Base-by-base conservation (phyloP, 2,329 filamentous ascomycete species). In the Colletotrichum kahawae region DNA sequence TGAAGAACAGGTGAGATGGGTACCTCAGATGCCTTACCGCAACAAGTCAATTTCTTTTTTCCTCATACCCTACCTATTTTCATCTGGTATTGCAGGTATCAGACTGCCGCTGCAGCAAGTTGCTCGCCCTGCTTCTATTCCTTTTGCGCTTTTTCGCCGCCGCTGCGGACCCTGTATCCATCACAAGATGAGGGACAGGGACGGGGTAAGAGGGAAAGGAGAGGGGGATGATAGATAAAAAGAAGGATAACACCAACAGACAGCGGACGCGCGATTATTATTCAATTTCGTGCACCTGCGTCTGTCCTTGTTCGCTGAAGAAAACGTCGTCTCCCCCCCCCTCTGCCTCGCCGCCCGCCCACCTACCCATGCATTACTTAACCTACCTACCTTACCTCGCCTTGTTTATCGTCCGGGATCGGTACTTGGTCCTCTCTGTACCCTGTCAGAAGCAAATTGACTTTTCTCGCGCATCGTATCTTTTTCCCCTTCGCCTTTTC, bases 211-310 rank as follows among this genome's bases (percentile, higher is more conserved):
- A 43, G 24, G 16, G 34, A 34, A n/a, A 48, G 12, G 24, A 31
- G 24, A 63, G n/a, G 31, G 64, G n/a, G 34, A 31, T 14, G 29
- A 38, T 14, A 27, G 21, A 63, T 63, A 60, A 57, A 57, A 29
- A 57, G 54, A 24, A 24, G 43, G 59, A 70, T 18, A 51, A 60
- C 38, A 57, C 10, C 33, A 62, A 14, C 43, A 71, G 56, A 57
- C 67, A 13, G 27, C 31, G 14, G 60, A 21, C 48, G 68, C 67
- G 68, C 54, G 62, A 71, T 74, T 74, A 71, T 57, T 71, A 33
- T 33, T 43, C 27, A 51, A 43, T 33, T 36, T 27, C 54, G 36
- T 38, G 38, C 60, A 66, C 60, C 51, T 66, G 24, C 31, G 36
- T 62, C 54, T 71, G 62, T 67, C 38, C 71, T 51, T 71, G 33